Base-by-base conservation (phyloP, 2,329 filamentous ascomycete genomes). In the Saccharata proteae region DNA sequence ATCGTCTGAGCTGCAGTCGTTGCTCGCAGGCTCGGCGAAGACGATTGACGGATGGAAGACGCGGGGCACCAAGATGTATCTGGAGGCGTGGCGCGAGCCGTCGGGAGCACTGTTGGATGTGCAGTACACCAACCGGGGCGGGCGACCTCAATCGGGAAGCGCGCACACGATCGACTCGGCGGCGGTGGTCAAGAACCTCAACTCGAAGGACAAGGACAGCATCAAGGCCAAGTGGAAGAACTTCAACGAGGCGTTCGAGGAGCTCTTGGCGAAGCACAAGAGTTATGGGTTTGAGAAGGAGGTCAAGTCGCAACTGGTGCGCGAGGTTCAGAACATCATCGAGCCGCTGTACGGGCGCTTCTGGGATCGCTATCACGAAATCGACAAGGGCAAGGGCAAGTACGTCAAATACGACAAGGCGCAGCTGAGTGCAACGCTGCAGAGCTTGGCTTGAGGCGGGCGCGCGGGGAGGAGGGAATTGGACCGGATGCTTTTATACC, bases 391-490 rank as follows among this genome's bases (percentile, higher is more conserved):
- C 37, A 92, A 86, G 60, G 88, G 88, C 44, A 98, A 98, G 58
- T 93, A 96, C 57, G 85, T 93, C 54, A 94, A 93, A 62, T 96
- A 93, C 54, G 86, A 94, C 62, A 94, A 94, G 64, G 67, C 67
- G 23, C 72, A 75, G 28, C 77, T 98, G 46, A 74, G 80, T 27
- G 71, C 72, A 14, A 59, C 69, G 38, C 51, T 78, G 46, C 61
- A 65, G 15, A 52, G 58, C 29, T 51, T 69, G 43, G 52, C 49
- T 29, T 59, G 43, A 46, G 33, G 21, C 7, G 19, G 4, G 18
- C n/a, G n/a, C n/a, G n/a, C n/a, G 42, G 40, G 10, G 38, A 38
- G 39, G 26, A 30, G 32, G 29, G 32, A 26, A 42, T 42, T 47
- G 34, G 32, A 28, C 36, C 45, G 40, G 32, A 43, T 44, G 24